Base-by-base conservation (phyloP, 139 green algal species). In the Chlorella sorokiniana region DNA sequence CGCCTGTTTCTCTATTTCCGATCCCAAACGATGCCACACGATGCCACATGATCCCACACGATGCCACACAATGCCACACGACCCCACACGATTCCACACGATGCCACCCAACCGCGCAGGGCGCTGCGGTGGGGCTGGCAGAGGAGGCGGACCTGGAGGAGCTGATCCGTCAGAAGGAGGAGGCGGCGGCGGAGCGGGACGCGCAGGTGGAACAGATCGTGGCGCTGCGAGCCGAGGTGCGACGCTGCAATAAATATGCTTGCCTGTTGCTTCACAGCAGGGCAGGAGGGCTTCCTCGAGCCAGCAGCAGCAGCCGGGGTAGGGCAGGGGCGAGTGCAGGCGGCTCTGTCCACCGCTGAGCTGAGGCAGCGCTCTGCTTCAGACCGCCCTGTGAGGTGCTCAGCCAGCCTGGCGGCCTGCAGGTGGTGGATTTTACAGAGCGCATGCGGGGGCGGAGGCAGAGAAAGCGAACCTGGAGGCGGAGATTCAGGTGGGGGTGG, bases 81-180 rank as follows among this genome's bases (percentile, higher is more conserved):
- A n/a, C n/a, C n/a, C n/a, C n/a, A n/a, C n/a, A n/a, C n/a, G n/a
- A n/a, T n/a, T n/a, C n/a, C n/a, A n/a, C n/a, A n/a, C n/a, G n/a
- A n/a, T n/a, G n/a, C n/a, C n/a, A n/a, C n/a, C n/a, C n/a, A n/a
- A n/a, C n/a, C n/a, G n/a, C n/a, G 38, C 65, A 94, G 81, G 92
- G 93, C n/a, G 87, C 89, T 16, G 91, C 92, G 1, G 88, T 97
- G 52, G 91, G 86, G 27, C 82, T 94, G 31, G 93, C 78, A 70
- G 51, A 77, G 85, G 93, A 98, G 81, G 86, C 88, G 10, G 93
- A 92, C 44, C 81, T 97, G 23, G 90, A 95, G 65, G 91, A 96
- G 81, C 87, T 96, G 64, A 81, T 96, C 16, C 83, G 85, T 62
- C 89, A 94, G 83, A 95, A 95, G 83, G 93, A 97, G 76, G 94